Conservation (phyloP, 108 stramenopile species). For the Cyclotella atomus region DNA sequence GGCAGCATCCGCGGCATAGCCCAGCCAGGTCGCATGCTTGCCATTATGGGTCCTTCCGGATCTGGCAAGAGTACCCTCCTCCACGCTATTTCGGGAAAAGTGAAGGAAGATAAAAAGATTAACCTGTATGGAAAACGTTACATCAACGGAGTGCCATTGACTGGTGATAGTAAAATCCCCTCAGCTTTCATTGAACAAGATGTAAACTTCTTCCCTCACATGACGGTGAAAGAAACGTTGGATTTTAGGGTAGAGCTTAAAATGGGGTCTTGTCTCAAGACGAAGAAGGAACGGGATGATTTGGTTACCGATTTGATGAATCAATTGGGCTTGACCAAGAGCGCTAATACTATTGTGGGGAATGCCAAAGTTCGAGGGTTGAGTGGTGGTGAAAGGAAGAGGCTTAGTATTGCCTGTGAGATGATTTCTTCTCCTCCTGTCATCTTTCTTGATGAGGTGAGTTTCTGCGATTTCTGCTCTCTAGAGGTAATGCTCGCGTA, state of each 20-base stretch:
- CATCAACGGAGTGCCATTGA: conserved; percentile 61
- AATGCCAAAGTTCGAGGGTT: conserved; percentile 82
- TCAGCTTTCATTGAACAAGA: conserved; percentile 83
- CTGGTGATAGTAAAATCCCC: conserved; percentile 72
- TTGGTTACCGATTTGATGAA: conserved; percentile 70
- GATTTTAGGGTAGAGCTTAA: conserved; percentile 84
- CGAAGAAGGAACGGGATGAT: conserved; percentile 60
- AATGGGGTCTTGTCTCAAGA: conserved; percentile 64
- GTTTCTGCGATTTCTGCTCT: background rate
- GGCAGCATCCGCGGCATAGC: conserved; percentile 77
- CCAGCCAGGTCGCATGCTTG: conserved; percentile 76
- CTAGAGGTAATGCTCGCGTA: no score
- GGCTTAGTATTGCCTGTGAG: conserved; percentile 88
- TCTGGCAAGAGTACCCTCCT: conserved; percentile 73
- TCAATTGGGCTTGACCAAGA: conserved; percentile 70
- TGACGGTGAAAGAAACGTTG: conserved; percentile 88
- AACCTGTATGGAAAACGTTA: conserved; percentile 66
- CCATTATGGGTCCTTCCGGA: conserved; percentile 77
- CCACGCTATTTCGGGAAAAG: conserved; percentile 83
- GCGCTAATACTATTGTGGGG: conserved; percentile 84
- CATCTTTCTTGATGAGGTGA: conserved; percentile 76
- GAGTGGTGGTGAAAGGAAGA: conserved; percentile 87
- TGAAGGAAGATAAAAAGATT: conserved; percentile 69
- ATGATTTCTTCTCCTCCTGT: conserved; percentile 80
- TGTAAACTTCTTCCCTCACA: conserved; percentile 85